These are phyloP conservation scores for Suhomyces ambrosiae DNA, from an alignment of 1,139 yeast species.

Conservation along the genomic window DNA sequence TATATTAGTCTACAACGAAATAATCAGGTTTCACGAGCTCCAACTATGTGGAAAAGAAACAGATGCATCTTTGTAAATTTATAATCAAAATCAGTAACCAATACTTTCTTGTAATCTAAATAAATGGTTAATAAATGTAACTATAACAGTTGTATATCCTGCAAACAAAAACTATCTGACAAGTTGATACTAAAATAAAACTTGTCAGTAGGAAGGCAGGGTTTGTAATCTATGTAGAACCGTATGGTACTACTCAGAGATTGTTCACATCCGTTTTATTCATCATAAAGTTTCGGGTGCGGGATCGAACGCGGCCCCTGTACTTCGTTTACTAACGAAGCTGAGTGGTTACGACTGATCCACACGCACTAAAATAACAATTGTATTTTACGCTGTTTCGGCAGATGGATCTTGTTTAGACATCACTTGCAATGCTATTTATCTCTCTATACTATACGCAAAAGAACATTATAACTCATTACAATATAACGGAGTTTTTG, in stretches of 20 bases:
- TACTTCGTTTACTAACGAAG: conserved; percentile 7
- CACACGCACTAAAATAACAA: conserved; percentile 13
- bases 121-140: neutral
- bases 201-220: conserved; percentile 58
- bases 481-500: too few relatives aligned
- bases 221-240: conserved; percentile 47
- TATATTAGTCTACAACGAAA: too few relatives aligned
- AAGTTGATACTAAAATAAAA: conserved; percentile 16
- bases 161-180: neutral
- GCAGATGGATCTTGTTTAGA: too few relatives aligned
- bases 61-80: too few relatives aligned
- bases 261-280: conserved; percentile 56
- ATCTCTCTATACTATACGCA: too few relatives aligned
- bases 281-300: conserved; percentile 37
- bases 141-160: too few relatives aligned
- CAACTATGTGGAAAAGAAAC: too few relatives aligned
- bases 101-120: neutral
- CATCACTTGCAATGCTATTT: too few relatives aligned
- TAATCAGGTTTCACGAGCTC: too few relatives aligned
- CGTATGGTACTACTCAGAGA: conserved; percentile 52
- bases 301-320: conserved; percentile 15
- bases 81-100: too few relatives aligned
- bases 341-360: conserved; percentile 9
- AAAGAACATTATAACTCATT: too few relatives aligned
- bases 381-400: neutral